Percentiles rank a stretch among this genome's conserved stretches.
Evolutionary conservation across 345 rosid species (phyloP).

Genomic region (Firmiana major): DNA sequence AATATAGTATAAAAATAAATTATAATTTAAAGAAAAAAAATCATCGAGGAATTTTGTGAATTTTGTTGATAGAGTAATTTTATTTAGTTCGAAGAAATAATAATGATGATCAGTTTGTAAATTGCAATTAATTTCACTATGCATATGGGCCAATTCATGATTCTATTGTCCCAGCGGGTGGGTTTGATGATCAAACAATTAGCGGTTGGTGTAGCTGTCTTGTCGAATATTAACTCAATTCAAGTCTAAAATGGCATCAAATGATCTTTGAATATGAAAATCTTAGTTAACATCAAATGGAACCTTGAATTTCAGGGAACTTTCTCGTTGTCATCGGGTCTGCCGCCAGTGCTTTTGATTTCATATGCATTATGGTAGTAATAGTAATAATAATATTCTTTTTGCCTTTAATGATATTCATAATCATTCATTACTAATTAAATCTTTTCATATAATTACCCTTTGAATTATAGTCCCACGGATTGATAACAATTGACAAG

Average conservation of each 20-base stretch:
- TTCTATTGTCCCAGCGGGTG: not conserved
- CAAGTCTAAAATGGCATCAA: slow-evolving; percentile 4
- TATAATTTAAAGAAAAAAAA: too few species aligned
- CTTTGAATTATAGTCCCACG: not conserved
- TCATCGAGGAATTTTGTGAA: too few species aligned
- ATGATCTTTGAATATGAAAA: not conserved
- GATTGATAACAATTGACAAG: not conserved
- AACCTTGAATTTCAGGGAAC: slow-evolving; percentile 4
- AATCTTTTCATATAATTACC: not conserved
- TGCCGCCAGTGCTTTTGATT: not conserved
- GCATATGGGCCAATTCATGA: not conserved
- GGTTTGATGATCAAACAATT: not conserved
- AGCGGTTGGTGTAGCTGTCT: not conserved
- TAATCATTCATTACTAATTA: not conserved
- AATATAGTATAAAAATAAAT: too few species aligned
- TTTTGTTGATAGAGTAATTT: too few species aligned
- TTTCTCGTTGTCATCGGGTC: not conserved
- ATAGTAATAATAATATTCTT: not conserved
- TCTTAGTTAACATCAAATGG: slow-evolving; percentile 5
- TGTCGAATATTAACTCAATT: not conserved
- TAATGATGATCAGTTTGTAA: too few species aligned
- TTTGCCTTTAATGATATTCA: not conserved
- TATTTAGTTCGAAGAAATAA: too few species aligned
- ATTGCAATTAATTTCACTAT: not conserved
- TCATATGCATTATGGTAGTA: too few species aligned